Conservation (phyloP, 306 rosid species). For the Luffa aegyptiaca region DNA sequence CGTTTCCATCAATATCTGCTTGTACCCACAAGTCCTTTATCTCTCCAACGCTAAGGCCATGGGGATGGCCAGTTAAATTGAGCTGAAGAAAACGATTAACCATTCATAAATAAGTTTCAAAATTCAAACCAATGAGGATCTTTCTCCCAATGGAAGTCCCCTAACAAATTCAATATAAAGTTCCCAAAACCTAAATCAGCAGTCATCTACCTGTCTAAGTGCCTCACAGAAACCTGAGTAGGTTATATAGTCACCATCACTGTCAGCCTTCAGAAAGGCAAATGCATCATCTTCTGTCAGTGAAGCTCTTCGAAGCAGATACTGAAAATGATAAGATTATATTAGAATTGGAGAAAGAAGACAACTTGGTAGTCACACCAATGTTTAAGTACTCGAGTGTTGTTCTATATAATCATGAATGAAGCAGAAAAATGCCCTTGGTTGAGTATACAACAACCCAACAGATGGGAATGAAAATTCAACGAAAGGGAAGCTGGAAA, state of each 20-base stretch:
- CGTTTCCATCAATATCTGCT: slow-evolving; percentile 71
- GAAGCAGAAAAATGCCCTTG: neutral
- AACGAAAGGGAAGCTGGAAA: neutral
- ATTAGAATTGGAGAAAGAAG: neutral
- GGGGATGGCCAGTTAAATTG: slow-evolving; percentile 49
- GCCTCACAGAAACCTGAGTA: slow-evolving; percentile 58
- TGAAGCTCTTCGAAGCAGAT: slow-evolving; percentile 62
- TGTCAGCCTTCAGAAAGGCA: slow-evolving; percentile 71
- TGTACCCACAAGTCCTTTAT: slow-evolving; percentile 69
- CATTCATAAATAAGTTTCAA: slow-evolving; percentile 11
- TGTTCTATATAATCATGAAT: neutral
- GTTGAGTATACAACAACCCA: neutral
- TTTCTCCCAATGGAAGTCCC: neutral
- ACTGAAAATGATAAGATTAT: slow-evolving; percentile 24
- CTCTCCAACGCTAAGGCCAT: slow-evolving; percentile 68
- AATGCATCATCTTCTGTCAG: slow-evolving; percentile 72
- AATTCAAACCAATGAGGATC: neutral
- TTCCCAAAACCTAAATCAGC: neutral
- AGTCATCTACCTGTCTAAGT: slow-evolving; percentile 45
- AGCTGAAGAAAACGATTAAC: slow-evolving; percentile 33
- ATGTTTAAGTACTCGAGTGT: neutral
- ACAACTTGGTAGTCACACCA: neutral
- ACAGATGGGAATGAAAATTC: neutral
- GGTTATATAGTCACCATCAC: slow-evolving; percentile 42
- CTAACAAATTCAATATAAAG: neutral